A percentile compares a stretch with the other conserved stretches of the same genome.
Evolutionary conservation across 768 basidiomycete genomes (phyloP).

Genomic region (Xerocomus potaroensis): DNA sequence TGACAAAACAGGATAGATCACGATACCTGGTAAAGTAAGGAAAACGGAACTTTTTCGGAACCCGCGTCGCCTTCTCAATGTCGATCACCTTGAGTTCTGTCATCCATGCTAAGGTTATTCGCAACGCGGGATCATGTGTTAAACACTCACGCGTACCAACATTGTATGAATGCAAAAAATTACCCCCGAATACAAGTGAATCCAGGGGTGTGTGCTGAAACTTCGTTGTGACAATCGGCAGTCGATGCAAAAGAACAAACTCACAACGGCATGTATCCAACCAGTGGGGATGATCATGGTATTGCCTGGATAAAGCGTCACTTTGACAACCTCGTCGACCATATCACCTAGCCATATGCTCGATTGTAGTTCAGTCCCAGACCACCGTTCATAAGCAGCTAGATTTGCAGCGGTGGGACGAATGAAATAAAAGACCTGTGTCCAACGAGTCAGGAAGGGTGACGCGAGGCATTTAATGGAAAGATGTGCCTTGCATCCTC

Average conservation of each 20-base stretch:
- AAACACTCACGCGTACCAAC: conserved; percentile 69
- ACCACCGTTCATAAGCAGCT: conserved; percentile 90
- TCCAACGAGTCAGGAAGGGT: neutral
- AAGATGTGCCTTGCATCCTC: conserved; percentile 67
- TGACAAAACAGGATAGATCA: conserved; percentile 18
- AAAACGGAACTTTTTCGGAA: conserved; percentile 89
- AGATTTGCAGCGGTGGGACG: conserved; percentile 83
- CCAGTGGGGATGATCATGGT: conserved; percentile 95
- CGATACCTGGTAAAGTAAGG: conserved; percentile 72
- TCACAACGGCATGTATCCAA: conserved; percentile 96
- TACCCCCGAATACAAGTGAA: conserved; percentile 94
- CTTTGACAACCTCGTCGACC: conserved; percentile 87
- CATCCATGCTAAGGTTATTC: conserved; percentile 7
- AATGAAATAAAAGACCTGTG: conserved; percentile 93
- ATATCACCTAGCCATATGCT: conserved; percentile 89
- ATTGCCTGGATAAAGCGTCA: conserved; percentile 70
- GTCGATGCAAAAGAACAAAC: conserved; percentile 24
- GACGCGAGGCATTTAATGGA: neutral
- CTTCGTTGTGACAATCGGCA: conserved; percentile 1
- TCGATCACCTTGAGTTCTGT: conserved; percentile 83
- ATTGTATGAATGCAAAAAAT: conserved; percentile 93
- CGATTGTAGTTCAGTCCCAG: conserved; percentile 85
- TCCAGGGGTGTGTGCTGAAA: conserved; percentile 83
- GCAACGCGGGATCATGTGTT: neutral
- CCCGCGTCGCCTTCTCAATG: conserved; percentile 89